phyloP scores from a whole-genome alignment of 257 asterid genomes.

The Nicotiana attenuata region DNA sequence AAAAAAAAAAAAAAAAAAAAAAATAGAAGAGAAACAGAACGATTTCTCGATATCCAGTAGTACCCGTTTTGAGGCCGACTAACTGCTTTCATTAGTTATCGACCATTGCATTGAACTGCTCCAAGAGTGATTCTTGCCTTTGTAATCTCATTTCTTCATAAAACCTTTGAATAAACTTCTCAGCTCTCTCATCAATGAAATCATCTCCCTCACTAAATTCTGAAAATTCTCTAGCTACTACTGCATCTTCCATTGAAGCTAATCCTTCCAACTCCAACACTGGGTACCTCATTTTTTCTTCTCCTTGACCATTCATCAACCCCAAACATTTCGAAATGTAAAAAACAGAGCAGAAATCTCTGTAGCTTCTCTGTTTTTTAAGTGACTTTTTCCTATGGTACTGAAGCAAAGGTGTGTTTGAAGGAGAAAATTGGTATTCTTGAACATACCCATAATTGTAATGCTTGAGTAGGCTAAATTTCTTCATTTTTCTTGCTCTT shows the following conservation, averaged over 20 bases:
- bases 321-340: constrained; percentile 40
- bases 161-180: constrained; percentile 64
- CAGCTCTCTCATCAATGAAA: constrained; percentile 68
- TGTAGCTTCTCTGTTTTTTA: constrained; percentile 22
- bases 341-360: constrained; percentile 27
- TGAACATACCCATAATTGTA: constrained; percentile 37
- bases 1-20: not conserved
- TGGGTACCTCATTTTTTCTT: constrained; percentile 7
- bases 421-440: constrained; percentile 66
- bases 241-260: constrained; percentile 13
- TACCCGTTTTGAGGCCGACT: too few relatives aligned
- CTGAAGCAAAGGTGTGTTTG: constrained; percentile 41
- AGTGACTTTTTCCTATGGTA: constrained; percentile 6
- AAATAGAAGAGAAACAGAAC: too few relatives aligned
- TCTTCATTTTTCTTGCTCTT: constrained; percentile 29
- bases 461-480: constrained; percentile 23
- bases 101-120: constrained; percentile 17
- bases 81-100: not conserved
- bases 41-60: too few relatives aligned
- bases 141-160: constrained; percentile 70
- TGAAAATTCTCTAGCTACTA: constrained; percentile 2
- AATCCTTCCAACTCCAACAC: constrained; percentile 20
- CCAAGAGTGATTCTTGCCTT: constrained; percentile 31
- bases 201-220: constrained; percentile 10
- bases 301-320: not conserved